Conservation (phyloP, 2,329 filamentous ascomycete species). For the Setomelanomma holmii region DNA sequence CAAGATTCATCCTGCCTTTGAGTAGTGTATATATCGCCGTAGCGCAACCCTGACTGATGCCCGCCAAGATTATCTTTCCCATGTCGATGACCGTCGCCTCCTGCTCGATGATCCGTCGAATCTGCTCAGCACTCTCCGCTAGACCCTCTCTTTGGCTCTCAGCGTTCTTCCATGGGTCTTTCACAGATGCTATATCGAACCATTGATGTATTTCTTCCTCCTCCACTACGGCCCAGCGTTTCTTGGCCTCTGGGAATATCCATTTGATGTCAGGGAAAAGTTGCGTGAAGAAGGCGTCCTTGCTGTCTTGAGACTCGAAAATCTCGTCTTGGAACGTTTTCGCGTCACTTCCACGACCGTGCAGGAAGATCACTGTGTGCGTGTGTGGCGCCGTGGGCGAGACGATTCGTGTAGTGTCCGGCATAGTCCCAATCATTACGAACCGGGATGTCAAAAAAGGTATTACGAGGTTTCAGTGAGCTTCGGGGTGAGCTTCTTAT, state of each 20-base stretch:
- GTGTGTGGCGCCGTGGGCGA: slow-evolving; percentile 41
- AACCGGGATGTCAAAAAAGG: too few relatives aligned
- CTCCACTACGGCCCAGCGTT: slow-evolving; percentile 27
- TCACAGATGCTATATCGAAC: slow-evolving; percentile 60
- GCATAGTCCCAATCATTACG: neutral
- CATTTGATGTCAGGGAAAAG: slow-evolving; percentile 51
- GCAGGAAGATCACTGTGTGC: slow-evolving; percentile 58
- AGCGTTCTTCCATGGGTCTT: slow-evolving; percentile 50
- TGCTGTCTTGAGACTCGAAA: slow-evolving; percentile 37
- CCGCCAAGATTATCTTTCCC: slow-evolving; percentile 24
- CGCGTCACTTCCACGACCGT: slow-evolving; percentile 53
- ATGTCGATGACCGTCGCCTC: slow-evolving; percentile 14
- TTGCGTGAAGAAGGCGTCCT: slow-evolving; percentile 42
- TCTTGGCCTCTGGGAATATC: slow-evolving; percentile 58
- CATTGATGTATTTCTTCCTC: slow-evolving; percentile 51
- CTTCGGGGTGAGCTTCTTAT: too few relatives aligned
- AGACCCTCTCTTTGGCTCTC: slow-evolving; percentile 55
- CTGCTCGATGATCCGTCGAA: slow-evolving; percentile 31
- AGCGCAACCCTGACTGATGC: slow-evolving; percentile 36
- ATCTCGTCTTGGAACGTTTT: slow-evolving; percentile 51
- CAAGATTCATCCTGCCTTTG: slow-evolving; percentile 4
- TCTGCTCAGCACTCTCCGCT: slow-evolving; percentile 44
- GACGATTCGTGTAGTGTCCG: slow-evolving; percentile 2
- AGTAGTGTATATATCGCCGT: slow-evolving; percentile 20
- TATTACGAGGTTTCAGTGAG: too few relatives aligned